A percentile compares a stretch with the other conserved stretches of the same genome.
phyloP scores from a whole-genome alignment of 2,329 filamentous ascomycete species.

The Sclerotinia nivalis region DNA sequence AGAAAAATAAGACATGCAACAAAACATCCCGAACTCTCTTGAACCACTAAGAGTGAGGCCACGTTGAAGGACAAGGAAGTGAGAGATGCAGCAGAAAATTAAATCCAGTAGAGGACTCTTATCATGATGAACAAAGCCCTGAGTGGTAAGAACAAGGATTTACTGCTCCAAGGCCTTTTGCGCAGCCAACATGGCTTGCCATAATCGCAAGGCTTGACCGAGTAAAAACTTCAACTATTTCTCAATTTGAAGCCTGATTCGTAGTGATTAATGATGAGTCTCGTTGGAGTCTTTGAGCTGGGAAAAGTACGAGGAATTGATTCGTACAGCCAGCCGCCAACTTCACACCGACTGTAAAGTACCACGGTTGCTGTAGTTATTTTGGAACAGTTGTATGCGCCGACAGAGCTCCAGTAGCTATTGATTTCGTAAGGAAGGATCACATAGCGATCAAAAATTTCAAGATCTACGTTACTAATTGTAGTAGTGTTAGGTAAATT shows the following conservation, averaged over 20 bases:
- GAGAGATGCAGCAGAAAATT: constrained; percentile 2
- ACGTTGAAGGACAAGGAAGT: constrained; percentile 15
- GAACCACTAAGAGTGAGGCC: not conserved
- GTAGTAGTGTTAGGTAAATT: not conserved
- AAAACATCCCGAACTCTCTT: not conserved
- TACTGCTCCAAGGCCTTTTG: not conserved
- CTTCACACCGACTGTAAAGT: not conserved
- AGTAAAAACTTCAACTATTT: not conserved
- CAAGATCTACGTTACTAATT: constrained; percentile 8
- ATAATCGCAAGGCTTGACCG: not conserved
- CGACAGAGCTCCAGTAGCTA: not conserved
- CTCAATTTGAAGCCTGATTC: not conserved
- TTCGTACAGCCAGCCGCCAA: not conserved
- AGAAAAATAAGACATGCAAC: constrained; percentile 10
- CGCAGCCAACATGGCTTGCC: not conserved
- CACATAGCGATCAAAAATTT: not conserved
- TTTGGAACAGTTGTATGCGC: not conserved
- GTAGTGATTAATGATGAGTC: not conserved
- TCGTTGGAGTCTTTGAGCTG: not conserved
- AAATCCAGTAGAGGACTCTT: not conserved
- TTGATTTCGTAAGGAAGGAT: too few species aligned
- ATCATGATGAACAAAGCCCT: constrained; percentile 2
- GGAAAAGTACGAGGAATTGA: not conserved
- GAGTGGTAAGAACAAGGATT: constrained; percentile 2
- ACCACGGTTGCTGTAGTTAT: not conserved